Base-by-base conservation (phyloP, 1,284 basidiomycete genomes). In the Trametes hirsuta region DNA sequence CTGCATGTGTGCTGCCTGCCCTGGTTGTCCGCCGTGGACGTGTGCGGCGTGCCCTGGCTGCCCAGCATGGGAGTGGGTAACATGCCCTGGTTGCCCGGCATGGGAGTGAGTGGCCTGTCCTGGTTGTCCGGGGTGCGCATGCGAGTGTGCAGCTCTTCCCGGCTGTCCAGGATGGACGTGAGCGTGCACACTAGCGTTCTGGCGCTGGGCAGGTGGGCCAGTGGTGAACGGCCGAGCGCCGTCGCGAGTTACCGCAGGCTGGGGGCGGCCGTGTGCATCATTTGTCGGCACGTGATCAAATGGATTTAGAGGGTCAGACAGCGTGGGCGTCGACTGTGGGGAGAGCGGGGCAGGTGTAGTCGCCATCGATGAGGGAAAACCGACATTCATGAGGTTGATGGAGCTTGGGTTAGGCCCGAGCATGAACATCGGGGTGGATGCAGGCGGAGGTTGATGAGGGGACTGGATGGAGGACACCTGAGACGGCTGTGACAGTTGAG, bases 361-460 rank as follows among this genome's bases (percentile, higher is more conserved):
- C 60, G 56, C 73, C 67, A 68, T 58, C n/a, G 68, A 66, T 69
- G 60, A 77, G 37, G 66, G 64, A 50, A 69, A 72, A 10, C 64
- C 53, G 45, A 71, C 64, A 61, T 68, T 69, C 36, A 71, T 60
- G 37, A 73, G 61, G 49, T 66, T 71, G 24, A 74, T 63, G 6
- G 68, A 55, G n/a, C 57, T 64, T 4, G 66, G 41, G 24, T 62
- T 66, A 55, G 72, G 71, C 2, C 63, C 64, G 47, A 68, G 57
- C 11, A 66, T 53, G 34, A 66, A 56, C n/a, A 64, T 63, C 3
- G 61, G 56, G 3, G 61, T 57, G 1, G 54, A 53, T 4, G 61
- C 46, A 6, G 64, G 40, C 34, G 50, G 61, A 22, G 61, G 55
- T 11, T 64, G 67, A 41, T 66, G 68, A 1, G 67, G 68, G 3